A percentile compares a stretch with the other conserved stretches of the same genome.
Conservation (phyloP, 2,329 filamentous ascomycete genomes). For the Clonostachys rosea region DNA sequence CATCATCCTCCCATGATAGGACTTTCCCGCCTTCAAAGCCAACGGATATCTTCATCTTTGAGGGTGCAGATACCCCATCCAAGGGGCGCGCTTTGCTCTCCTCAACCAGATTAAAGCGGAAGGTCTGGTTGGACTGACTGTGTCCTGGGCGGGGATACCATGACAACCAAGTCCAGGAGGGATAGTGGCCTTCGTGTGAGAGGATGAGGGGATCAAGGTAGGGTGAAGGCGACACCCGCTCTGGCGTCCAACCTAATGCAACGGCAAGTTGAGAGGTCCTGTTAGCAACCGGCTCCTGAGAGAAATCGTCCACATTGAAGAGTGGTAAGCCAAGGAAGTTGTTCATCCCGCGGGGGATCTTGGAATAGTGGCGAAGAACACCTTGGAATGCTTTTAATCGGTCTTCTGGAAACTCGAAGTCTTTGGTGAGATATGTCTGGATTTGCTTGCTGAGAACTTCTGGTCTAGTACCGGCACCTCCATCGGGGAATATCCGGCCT, state of each 20-base stretch:
- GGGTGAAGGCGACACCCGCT: constrained; percentile 10
- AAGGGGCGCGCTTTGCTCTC: constrained; percentile 13
- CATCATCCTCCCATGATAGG: constrained; percentile 27
- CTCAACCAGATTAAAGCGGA: constrained; percentile 22
- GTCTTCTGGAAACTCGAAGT: constrained; percentile 16
- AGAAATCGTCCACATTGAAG: constrained; percentile 23
- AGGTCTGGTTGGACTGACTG: constrained; percentile 4
- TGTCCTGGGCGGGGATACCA: constrained; percentile 19
- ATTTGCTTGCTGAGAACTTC: constrained; percentile 18
- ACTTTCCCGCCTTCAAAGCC: constrained; percentile 24
- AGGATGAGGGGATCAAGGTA: constrained; percentile 1
- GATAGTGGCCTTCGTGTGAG: constrained; percentile 15
- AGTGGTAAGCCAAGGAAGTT: constrained; percentile 25
- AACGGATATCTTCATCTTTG: constrained; percentile 23
- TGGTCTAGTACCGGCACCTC: constrained; percentile 11
- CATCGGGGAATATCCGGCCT: constrained; percentile 4
- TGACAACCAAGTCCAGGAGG: constrained; percentile 31
- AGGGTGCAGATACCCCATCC: constrained; percentile 18
- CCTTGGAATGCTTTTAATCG: constrained; percentile 26
- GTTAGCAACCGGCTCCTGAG: constrained; percentile 12
- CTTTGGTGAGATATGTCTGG: constrained; percentile 21
- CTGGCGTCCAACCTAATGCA: constrained; percentile 25
- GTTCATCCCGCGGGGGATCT: constrained; percentile 12
- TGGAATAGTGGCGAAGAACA: constrained; percentile 19
- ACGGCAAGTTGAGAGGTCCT: constrained; percentile 26